A percentile compares a stretch with the other conserved stretches of the same genome.
phyloP scores from a whole-genome alignment of 2,329 filamentous ascomycete genomes.

The Venturiaceae sp. region DNA sequence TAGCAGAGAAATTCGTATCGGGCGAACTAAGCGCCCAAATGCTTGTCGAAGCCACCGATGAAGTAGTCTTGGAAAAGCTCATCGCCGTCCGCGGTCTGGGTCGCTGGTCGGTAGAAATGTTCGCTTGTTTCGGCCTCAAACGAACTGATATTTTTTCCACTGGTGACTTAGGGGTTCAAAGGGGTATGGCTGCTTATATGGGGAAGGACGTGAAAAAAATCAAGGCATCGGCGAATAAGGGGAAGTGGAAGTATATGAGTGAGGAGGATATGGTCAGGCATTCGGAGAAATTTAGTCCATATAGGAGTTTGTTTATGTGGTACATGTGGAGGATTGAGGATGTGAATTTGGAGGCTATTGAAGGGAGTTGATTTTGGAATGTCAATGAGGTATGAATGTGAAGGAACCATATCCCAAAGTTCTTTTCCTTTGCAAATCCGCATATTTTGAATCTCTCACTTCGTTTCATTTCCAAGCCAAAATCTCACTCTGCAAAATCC shows the following conservation, averaged over 20 bases:
- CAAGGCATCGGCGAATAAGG: constrained; percentile 59
- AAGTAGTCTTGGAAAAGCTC: constrained; percentile 72
- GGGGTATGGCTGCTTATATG: constrained; percentile 78
- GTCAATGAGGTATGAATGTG: no score
- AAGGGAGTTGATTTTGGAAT: background rate
- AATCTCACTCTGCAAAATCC: constrained; percentile 4
- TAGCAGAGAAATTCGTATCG: constrained; percentile 68
- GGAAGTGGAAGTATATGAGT: constrained; percentile 97
- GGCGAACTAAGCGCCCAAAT: constrained; percentile 69
- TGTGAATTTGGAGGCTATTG: constrained; percentile 55
- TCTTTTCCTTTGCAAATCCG: background rate
- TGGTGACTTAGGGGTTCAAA: constrained; percentile 87
- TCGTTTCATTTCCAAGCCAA: constrained; percentile 5
- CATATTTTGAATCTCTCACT: no score
- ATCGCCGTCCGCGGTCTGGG: constrained; percentile 82
- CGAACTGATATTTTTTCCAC: constrained; percentile 87
- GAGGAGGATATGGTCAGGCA: constrained; percentile 86
- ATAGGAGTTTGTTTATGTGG: constrained; percentile 83
- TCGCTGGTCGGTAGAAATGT: constrained; percentile 94
- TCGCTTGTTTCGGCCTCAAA: constrained; percentile 91
- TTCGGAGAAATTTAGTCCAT: constrained; percentile 72
- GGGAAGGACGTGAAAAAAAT: constrained; percentile 77
- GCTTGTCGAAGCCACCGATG: constrained; percentile 71
- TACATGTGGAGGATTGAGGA: constrained; percentile 90
- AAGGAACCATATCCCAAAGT: no score